A percentile compares a stretch with the other conserved stretches of the same genome.
Evolutionary conservation across 164 flowering plant genomes (phyloP).

Genomic region (Aristolochia contorta): DNA sequence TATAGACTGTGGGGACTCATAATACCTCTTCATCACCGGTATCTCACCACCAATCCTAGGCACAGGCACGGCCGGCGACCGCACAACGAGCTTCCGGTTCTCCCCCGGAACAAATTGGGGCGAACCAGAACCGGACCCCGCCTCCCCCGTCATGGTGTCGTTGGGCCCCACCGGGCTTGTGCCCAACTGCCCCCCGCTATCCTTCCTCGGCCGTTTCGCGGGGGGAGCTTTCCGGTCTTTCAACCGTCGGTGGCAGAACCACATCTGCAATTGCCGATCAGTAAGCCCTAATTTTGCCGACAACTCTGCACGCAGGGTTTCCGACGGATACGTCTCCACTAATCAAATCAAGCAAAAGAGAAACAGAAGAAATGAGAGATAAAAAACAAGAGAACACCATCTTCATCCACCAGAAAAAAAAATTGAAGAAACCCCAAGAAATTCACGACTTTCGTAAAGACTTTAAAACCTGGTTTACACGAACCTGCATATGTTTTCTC

Average conservation of each 20-base stretch:
- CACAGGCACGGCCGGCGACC: slow-evolving; percentile 28
- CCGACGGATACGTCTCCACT: slow-evolving; percentile 82
- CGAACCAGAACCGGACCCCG: slow-evolving; percentile 38
- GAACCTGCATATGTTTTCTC: slow-evolving; percentile 80
- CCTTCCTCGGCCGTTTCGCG: slow-evolving; percentile 34
- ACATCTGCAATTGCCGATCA: slow-evolving; percentile 95
- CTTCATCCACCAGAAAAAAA: not conserved
- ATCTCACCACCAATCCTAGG: slow-evolving; percentile 35
- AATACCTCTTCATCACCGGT: slow-evolving; percentile 39
- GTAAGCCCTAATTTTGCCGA: slow-evolving; percentile 58
- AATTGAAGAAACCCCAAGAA: not conserved
- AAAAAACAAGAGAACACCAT: not conserved
- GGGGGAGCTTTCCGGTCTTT: slow-evolving; percentile 59
- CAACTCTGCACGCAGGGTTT: slow-evolving; percentile 53
- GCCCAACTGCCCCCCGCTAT: not conserved
- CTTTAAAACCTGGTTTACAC: slow-evolving; percentile 4
- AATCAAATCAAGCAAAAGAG: slow-evolving; percentile 7
- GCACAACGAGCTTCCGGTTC: slow-evolving; percentile 21
- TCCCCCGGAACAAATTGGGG: slow-evolving; percentile 34
- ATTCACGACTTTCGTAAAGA: slow-evolving; percentile 1
- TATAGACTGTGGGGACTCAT: slow-evolving; percentile 45
- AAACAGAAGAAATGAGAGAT: not conserved
- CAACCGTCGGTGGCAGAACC: slow-evolving; percentile 91
- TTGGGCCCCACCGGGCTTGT: not conserved
- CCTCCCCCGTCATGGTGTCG: slow-evolving; percentile 3